Percentiles rank a stretch among this genome's conserved stretches.
Evolutionary conservation across 768 basidiomycete species (phyloP).

Genomic region (Daedalea quercina): DNA sequence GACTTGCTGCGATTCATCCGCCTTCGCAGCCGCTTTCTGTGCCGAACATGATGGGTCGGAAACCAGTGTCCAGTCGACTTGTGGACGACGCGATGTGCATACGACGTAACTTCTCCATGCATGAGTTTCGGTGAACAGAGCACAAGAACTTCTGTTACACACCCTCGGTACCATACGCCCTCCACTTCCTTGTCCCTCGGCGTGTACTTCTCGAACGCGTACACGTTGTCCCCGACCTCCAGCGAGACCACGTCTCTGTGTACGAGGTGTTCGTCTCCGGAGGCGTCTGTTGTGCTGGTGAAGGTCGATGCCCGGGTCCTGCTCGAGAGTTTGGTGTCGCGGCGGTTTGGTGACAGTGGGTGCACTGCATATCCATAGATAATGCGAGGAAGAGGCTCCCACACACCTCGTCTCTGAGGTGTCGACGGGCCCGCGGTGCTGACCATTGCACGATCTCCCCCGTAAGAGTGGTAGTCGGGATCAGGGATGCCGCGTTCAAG

Average conservation of each 20-base stretch:
- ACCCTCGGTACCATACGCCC: constrained; percentile 93
- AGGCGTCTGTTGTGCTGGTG: constrained; percentile 47
- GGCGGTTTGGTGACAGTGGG: constrained; percentile 69
- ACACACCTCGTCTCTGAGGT: constrained; percentile 32
- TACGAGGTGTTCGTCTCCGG: constrained; percentile 54
- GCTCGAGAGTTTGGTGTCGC: constrained; percentile 60
- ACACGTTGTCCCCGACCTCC: constrained; percentile 94
- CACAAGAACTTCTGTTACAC: constrained; percentile 27
- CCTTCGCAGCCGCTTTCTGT: constrained; percentile 43
- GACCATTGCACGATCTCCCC: constrained; percentile 7
- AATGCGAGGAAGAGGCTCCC: constrained; percentile 65
- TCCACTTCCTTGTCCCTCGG: constrained; percentile 68
- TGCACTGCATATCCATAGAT: constrained; percentile 92
- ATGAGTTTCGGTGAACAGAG: not conserved
- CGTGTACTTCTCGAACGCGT: constrained; percentile 91
- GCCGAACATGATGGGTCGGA: constrained; percentile 49
- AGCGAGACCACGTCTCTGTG: constrained; percentile 77
- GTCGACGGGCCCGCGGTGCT: constrained; percentile 1
- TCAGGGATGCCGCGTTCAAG: not conserved
- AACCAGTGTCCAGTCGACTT: constrained; percentile 54
- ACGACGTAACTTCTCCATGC: constrained; percentile 68
- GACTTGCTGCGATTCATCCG: constrained; percentile 79
- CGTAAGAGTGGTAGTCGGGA: not conserved
- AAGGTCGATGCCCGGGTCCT: constrained; percentile 55
- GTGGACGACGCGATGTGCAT: constrained; percentile 69